phyloP scores from a whole-genome alignment of 2,329 filamentous ascomycete species.

The Sphaerulina vaccinii region DNA sequence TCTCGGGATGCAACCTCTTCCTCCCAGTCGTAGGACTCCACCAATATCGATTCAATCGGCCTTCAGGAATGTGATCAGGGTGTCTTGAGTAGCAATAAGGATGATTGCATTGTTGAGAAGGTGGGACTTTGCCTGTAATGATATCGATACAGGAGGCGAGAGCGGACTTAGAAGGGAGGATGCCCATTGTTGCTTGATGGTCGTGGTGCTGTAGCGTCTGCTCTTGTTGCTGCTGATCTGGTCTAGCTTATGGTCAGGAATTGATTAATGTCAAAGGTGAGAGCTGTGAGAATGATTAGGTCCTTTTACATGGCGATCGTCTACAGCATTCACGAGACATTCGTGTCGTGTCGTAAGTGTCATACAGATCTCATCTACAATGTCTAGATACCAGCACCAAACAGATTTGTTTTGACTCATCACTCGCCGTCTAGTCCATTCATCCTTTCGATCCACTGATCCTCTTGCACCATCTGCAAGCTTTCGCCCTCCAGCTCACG shows the following conservation, averaged over 20 bases:
- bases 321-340: too few relatives aligned
- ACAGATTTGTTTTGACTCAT: too few relatives aligned
- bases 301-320: too few relatives aligned
- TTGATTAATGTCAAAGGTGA: too few relatives aligned
- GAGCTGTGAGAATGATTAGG: too few relatives aligned
- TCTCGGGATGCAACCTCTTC: background rate
- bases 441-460: slow-evolving; percentile 1
- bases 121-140: background rate
- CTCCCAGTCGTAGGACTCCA: slow-evolving; percentile 1
- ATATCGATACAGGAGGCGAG: background rate
- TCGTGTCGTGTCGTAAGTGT: too few relatives aligned
- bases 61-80: slow-evolving; percentile 1
- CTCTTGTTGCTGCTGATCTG: too few relatives aligned
- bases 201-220: background rate
- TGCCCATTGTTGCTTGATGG: background rate
- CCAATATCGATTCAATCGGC: slow-evolving; percentile 1
- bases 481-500: slow-evolving; percentile 4
- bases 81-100: background rate
- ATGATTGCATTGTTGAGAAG: background rate
- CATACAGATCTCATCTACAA: too few relatives aligned
- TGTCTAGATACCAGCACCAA: too few relatives aligned
- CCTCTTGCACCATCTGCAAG: slow-evolving; percentile 8
- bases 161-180: background rate
- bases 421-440: background rate
- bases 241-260: too few relatives aligned